A percentile compares a stretch with the other conserved stretches of the same genome.
phyloP scores from a whole-genome alignment of 2,329 filamentous ascomycete species.

The Knufia petricola region DNA sequence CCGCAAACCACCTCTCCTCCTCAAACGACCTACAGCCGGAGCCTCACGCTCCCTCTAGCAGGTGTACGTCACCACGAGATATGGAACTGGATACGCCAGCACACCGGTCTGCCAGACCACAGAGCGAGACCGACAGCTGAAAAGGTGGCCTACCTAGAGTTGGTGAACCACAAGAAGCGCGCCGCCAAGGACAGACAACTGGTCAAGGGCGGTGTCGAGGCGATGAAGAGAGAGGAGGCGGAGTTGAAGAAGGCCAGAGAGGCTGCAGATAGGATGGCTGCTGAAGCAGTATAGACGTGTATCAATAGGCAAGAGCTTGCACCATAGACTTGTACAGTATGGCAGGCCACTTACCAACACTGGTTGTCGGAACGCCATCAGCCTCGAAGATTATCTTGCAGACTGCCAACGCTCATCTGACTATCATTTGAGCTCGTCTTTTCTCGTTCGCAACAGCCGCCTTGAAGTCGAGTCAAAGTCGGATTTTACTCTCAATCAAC shows the following conservation, averaged over 20 bases:
- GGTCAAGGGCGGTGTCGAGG: constrained; percentile 32
- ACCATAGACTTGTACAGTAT: neutral
- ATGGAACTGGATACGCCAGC: constrained; percentile 32
- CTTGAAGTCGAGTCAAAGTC: no score
- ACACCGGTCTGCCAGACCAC: constrained; percentile 27
- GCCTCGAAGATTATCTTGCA: no score
- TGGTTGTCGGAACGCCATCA: no score
- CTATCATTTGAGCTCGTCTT: no score
- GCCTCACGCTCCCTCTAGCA: constrained; percentile 25
- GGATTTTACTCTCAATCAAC: no score
- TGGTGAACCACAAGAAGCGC: constrained; percentile 28
- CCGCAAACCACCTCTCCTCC: constrained; percentile 24
- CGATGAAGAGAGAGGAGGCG: constrained; percentile 36
- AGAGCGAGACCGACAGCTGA: constrained; percentile 11
- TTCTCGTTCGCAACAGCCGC: no score
- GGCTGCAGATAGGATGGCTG: constrained; percentile 34
- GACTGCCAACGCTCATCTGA: no score
- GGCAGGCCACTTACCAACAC: no score
- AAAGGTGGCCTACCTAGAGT: constrained; percentile 20
- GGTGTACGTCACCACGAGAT: constrained; percentile 31
- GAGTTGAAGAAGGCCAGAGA: constrained; percentile 36
- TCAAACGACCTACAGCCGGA: constrained; percentile 26
- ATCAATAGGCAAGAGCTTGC: neutral
- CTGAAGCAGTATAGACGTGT: constrained; percentile 16
- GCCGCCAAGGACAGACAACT: constrained; percentile 32